phyloP scores from a whole-genome alignment of 768 basidiomycete genomes.

The Panaeolus papilionaceus region DNA sequence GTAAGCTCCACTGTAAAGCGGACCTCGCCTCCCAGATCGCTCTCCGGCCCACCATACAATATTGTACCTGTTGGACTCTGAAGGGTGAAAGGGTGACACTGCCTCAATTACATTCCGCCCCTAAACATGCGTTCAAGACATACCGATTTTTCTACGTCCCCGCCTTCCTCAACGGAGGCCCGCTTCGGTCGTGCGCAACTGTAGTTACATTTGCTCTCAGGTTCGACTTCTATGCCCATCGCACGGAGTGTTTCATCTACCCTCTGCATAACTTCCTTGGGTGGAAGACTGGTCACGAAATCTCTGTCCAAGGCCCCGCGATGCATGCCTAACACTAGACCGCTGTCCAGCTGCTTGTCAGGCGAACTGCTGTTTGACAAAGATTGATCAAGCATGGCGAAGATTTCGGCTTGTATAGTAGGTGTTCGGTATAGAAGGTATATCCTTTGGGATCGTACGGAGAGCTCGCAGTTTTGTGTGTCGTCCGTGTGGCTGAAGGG shows the following conservation, averaged over 20 bases:
- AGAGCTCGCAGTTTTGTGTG: neutral
- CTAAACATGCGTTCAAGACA: conserved; percentile 5
- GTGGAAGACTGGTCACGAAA: conserved; percentile 58
- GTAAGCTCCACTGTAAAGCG: conserved; percentile 94
- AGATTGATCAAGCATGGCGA: neutral
- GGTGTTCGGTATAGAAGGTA: neutral
- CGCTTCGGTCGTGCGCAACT: conserved; percentile 76
- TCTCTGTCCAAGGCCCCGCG: conserved; percentile 90
- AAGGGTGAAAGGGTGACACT: neutral
- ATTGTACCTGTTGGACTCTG: neutral
- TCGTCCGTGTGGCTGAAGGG: neutral
- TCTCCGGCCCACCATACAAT: conserved; percentile 67
- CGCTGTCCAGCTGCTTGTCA: neutral
- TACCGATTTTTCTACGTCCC: neutral
- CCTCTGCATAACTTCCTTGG: conserved; percentile 78
- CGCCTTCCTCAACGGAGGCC: neutral
- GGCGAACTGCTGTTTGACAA: neutral
- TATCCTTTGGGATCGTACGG: neutral
- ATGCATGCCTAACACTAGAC: conserved; percentile 49
- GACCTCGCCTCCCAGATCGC: conserved; percentile 90
- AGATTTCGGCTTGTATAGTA: neutral
- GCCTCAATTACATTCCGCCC: conserved; percentile 2
- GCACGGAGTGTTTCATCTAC: conserved; percentile 69
- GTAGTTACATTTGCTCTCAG: conserved; percentile 84
- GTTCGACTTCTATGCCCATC: conserved; percentile 84